These are phyloP conservation scores for Phoma sp. DNA, from an alignment of 2,329 filamentous ascomycete species.

Conservation along the genomic window DNA sequence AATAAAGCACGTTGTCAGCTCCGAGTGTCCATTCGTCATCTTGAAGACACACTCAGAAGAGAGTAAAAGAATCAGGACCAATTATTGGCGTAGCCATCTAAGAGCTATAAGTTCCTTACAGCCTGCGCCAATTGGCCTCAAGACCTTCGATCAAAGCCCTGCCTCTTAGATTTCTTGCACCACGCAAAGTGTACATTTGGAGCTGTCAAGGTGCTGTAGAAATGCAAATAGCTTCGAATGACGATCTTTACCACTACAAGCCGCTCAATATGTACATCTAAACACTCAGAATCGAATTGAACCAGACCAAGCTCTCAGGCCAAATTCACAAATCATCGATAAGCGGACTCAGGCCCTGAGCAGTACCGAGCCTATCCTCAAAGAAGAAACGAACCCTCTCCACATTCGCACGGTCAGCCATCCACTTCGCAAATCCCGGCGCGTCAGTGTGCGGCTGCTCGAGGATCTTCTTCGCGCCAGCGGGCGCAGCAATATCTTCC, in stretches of 20 bases:
- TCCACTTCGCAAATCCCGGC: slow-evolving; percentile 50
- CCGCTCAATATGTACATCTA: background rate
- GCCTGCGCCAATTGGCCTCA: too few relatives aligned
- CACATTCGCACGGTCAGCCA: slow-evolving; percentile 50
- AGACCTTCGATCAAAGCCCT: background rate
- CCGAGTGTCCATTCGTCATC: too few relatives aligned
- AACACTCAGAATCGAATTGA: background rate
- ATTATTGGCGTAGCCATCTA: too few relatives aligned
- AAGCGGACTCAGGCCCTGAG: slow-evolving; percentile 53
- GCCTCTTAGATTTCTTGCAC: too few relatives aligned
- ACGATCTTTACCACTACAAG: too few relatives aligned
- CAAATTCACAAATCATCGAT: slow-evolving; percentile 18
- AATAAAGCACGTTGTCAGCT: too few relatives aligned
- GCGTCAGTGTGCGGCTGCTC: slow-evolving; percentile 46
- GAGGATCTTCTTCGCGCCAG: slow-evolving; percentile 37
- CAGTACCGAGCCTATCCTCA: slow-evolving; percentile 51
- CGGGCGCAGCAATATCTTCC: slow-evolving; percentile 40
- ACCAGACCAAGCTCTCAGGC: background rate
- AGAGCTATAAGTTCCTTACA: too few relatives aligned
- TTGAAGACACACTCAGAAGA: too few relatives aligned
- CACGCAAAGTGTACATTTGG: too few relatives aligned
- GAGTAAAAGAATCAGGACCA: too few relatives aligned
- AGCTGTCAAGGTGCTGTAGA: too few relatives aligned
- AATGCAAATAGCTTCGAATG: too few relatives aligned
- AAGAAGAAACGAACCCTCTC: slow-evolving; percentile 53